phyloP scores from a whole-genome alignment of 2,329 filamentous ascomycete genomes.

The Parasarocladium wereldwijsianum region DNA sequence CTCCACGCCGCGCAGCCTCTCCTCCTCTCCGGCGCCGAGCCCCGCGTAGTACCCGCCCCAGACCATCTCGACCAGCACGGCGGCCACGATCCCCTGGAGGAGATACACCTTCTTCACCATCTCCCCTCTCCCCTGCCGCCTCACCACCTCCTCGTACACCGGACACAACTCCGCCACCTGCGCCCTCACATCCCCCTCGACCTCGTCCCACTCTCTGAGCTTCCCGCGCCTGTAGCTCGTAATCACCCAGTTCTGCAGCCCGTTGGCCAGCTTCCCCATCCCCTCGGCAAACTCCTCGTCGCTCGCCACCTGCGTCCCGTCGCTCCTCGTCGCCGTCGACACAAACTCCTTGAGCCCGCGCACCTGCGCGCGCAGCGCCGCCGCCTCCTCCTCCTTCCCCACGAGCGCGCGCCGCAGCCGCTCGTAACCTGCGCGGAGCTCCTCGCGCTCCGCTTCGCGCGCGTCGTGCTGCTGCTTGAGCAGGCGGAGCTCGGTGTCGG shows the following conservation, averaged over 20 bases:
- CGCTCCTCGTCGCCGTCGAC: constrained; percentile 47
- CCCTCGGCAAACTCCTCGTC: constrained; percentile 50
- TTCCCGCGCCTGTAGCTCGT: constrained; percentile 51
- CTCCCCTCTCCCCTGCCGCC: too few species aligned
- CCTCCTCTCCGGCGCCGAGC: constrained; percentile 36
- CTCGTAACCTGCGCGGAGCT: constrained; percentile 35
- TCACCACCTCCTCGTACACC: constrained; percentile 38
- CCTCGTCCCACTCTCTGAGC: constrained; percentile 26
- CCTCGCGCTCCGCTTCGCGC: constrained; percentile 29
- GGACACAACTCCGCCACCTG: constrained; percentile 36
- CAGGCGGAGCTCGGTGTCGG: constrained; percentile 37
- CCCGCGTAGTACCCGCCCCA: constrained; percentile 52
- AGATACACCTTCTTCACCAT: constrained; percentile 48
- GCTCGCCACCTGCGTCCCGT: constrained; percentile 39
- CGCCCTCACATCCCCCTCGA: constrained; percentile 23
- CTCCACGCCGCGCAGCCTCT: constrained; percentile 34
- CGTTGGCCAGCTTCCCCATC: constrained; percentile 47
- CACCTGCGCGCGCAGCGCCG: constrained; percentile 42
- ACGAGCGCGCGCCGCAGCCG: constrained; percentile 28
- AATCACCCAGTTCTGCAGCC: constrained; percentile 62
- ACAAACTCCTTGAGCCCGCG: constrained; percentile 58
- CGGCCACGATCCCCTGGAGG: constrained; percentile 46
- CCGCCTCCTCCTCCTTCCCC: constrained; percentile 40
- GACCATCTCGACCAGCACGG: constrained; percentile 43
- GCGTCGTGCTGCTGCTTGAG: constrained; percentile 33